Evolutionary conservation across 1,284 basidiomycete species (phyloP), one percentile per base, ranked within the genome.

Genomic region (Marasmius sp.): DNA sequence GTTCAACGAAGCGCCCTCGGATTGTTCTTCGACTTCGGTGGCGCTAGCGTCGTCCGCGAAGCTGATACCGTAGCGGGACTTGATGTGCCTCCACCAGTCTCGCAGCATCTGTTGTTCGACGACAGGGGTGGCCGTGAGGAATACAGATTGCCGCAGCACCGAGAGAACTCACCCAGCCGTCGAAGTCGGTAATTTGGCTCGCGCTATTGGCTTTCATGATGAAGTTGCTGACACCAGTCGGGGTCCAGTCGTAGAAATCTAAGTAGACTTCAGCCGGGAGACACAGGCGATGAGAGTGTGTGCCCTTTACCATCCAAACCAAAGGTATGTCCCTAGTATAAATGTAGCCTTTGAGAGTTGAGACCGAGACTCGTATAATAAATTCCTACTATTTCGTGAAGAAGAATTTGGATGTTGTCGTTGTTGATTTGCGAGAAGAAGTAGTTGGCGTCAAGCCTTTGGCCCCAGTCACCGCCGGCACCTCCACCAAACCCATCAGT

Each of bases 201-300:
- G 55, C 38, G 43, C 39, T 48, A 45, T 39, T 36, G 41, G 54
- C 54, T 1, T 20, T 16, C 57, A 58, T 58, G 9, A 58, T n/a
- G n/a, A n/a, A n/a, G n/a, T n/a, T n/a, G n/a, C n/a, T n/a, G n/a
- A n/a, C n/a, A n/a, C n/a, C n/a, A n/a, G n/a, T 4, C 38, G 43
- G 43, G 10, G 41, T 58, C 43, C 57, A 58, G 34, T 58, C 43
- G 36, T 58, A 58, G 57, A 48, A 58, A 36, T 58, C 57, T 58
- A 3, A 18, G 14, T 11, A 6, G 16, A 45, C 11, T 18, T 20
- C 6, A 39, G 33, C 20, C 16, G 18, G 16, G 37, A 41, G 11
- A 16, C 14, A 36, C 16, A 16, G 9, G 16, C 18, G 7, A 33
- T 37, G 4, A 12, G 18, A 4, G 14, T 34, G 14, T 14, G 41